Evolutionary conservation across 495 filamentous ascomycete species (phyloP), one percentile per base, ranked within the genome.

Genomic region (Darksidea phi): DNA sequence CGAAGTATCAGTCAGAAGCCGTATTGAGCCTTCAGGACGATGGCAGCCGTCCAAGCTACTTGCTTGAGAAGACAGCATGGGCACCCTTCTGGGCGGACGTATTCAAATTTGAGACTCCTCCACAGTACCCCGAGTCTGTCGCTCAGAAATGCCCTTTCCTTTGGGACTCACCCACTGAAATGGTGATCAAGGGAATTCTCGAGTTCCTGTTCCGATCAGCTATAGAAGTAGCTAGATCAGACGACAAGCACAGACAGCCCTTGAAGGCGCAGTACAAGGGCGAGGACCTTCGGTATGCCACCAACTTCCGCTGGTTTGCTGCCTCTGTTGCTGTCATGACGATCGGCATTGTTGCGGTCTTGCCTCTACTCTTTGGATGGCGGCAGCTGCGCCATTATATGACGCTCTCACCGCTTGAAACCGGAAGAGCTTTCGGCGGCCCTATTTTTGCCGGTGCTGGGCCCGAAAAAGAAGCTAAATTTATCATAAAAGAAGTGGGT

Each of bases 351-450:
- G 46, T 46, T 18, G 54, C 48, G 15, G 59, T 49, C 3, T 18
- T 67, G 47, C 10, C 34, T 1, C 49, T 63, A 12, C 42, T 67
- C 10, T 67, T 59, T 59, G 64, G 64, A 11, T 67, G 37, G 38
- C 59, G 64, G 59, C 28, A 67, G 23, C 59, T 67, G 28, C 28
- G 46, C 13, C 64, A 50, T 11, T 45, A 61, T 20, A 48, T 63
- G 10, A 53, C 59, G 0, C 53, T 67, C 2, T 59, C 58, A 0
- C 59, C 64, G 1, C 55, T 67, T 23, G 64, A 67, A 37, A 67
- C 59, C 1, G 59, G 58, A 0, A 63, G 58, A 25, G 64, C 64
- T 10, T 67, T 67, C 32, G 64, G 64, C 8, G 64, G 54, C 6
- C 54, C 64, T 18, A 67, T 67, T 26, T 36, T 63, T 13, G 17